Conservation (phyloP, 371 early-diverging fungal genomes). For the Mortierella sp. region DNA sequence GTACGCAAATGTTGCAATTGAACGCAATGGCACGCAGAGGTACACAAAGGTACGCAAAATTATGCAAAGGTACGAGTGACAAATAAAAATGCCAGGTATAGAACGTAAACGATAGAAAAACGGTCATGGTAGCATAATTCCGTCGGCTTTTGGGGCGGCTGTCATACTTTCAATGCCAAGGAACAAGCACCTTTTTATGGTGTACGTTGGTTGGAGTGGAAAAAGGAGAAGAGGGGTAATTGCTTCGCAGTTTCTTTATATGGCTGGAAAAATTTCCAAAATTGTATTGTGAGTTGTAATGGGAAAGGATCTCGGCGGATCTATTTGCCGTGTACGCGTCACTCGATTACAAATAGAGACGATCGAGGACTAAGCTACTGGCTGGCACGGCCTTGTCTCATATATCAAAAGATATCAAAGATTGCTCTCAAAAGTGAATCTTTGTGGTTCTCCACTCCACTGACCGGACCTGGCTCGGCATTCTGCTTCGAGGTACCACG, state of each 20-base stretch:
- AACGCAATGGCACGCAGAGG: not conserved
- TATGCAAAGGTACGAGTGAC: too few relatives aligned
- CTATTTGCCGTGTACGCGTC: conserved; percentile 30
- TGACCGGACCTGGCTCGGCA: not conserved
- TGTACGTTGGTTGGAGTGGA: not conserved
- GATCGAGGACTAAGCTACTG: conserved; percentile 5
- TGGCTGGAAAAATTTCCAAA: not conserved
- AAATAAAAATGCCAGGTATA: too few relatives aligned
- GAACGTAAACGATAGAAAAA: too few relatives aligned
- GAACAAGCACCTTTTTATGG: not conserved
- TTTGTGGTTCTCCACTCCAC: not conserved
- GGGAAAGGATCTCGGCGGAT: conserved; percentile 6
- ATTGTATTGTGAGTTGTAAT: not conserved
- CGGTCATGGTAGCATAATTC: too few relatives aligned
- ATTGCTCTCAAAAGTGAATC: not conserved
- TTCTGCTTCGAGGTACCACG: not conserved
- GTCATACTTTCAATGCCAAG: not conserved
- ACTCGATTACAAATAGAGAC: conserved; percentile 21
- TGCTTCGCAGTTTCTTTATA: conserved; percentile 1
- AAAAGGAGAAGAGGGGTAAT: not conserved
- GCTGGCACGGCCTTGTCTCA: not conserved
- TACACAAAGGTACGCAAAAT: too few relatives aligned
- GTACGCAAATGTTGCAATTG: conserved; percentile 3
- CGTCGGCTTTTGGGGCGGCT: too few relatives aligned
- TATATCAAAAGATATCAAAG: not conserved